Base-by-base conservation (phyloP, 1,139 yeast genomes). In the Suhomyces yuchorum region DNA sequence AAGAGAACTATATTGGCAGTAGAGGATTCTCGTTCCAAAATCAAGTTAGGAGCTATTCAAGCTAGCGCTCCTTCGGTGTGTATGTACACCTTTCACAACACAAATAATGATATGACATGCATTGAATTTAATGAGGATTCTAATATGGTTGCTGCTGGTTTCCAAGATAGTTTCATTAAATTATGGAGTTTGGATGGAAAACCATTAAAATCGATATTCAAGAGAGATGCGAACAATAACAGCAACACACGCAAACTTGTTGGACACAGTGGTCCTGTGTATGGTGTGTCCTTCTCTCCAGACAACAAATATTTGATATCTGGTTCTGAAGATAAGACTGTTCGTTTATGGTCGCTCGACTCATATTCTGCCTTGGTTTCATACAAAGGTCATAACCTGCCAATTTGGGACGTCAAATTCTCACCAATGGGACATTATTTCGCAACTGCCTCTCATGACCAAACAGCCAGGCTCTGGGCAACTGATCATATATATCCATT, bases 1-100 rank as follows among this genome's bases (percentile, higher is more conserved):
- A 87, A 86, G 60, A 71, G 88, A 50, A 92, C 87, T 60, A 85
- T 93, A 14, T 75, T 83, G 51, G 81, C 84, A 50, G 88, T 93
- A 35, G 89, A 84, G 56, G 98, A 93, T 65, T 82, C 95, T 6
- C 77, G 96, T 51, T 81, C 87, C 39, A 82, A 87, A 53, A 82
- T 93, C 44, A 78, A 76, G 53, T 67, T 93, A 46, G 76, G 71
- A 0, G 65, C 75, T 4, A 68, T 83, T 24, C 97, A 89, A 66
- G 87, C 96, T 1, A 75, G 90, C 24, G 80, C 95, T 23, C 99
- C 99, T 11, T 87, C 96, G 49, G 96, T 93, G 36, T 93, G 99
- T 67, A 90, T 93, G 97, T 95, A 93, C 71, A 93, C 99, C 0
- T 92, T 95, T 71, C 99, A 93, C 74, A 93, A 95, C 67, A 88